Base-by-base conservation (phyloP, 202 grass and related monocot species). In the Digitaria exilis region DNA sequence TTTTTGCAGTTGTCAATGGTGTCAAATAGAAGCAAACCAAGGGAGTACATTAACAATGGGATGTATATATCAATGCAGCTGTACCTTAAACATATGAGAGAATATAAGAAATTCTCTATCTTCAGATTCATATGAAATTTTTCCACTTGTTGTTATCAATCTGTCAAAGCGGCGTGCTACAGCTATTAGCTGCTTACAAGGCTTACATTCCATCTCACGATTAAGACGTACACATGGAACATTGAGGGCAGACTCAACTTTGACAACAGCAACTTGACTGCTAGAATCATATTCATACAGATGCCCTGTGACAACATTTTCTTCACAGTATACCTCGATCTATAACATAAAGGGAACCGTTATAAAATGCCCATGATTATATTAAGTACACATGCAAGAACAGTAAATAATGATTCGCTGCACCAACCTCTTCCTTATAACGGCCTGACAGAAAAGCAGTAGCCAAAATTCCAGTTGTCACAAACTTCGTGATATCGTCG, bases 281-380 rank as follows among this genome's bases (percentile, higher is more conserved):
- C 54, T 46, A 51, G 67, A 80, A 68, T 80, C 77, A 54, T 12
- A 55, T 39, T 68, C 77, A 41, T 45, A 30, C 31, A 68, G 35
- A 51, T 10, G 5, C 21, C 63, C 77, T 35, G 6, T 55, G 24
- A 50, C 4, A 13, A 41, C 48, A 24, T 41, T 42, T n/a, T 63
- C 63, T 42, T 80, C 63, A 56, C 12, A 32, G 46, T 28, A 48
- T 49, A 80, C 77, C 28, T 80, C n/a, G 24, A 80, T 80, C 78
- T 80, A 43, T 14, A 81, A 69, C 18, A 0, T 39, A 43, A 4
- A 54, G 4, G n/a, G 56, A 4, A 80, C 56, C 19, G 28, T 2
- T 55, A 68, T 3, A 37, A 1, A 43, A 80, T 43, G 63, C 17
- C 41, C 5, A 57, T 9, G 19, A 26, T 66, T 78, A 7, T 51